Base-by-base conservation (phyloP, 495 filamentous ascomycete genomes). In the Talaromyces ruber region DNA sequence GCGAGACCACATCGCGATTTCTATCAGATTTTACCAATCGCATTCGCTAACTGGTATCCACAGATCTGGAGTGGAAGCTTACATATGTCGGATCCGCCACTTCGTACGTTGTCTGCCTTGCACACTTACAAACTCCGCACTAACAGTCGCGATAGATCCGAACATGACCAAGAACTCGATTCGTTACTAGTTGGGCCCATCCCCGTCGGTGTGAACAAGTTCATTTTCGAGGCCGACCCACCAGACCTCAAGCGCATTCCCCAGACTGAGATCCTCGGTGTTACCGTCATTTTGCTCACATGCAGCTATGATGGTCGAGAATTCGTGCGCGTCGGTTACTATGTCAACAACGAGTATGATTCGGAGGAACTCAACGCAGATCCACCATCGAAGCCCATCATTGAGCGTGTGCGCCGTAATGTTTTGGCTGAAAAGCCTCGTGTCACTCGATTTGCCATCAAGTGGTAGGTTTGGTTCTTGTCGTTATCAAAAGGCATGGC, bases 41-140 rank as follows among this genome's bases (percentile, higher is more conserved):
- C 29, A 25, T n/a, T n/a, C 22, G 18, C 14, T 26, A 24, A 47
- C 50, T 6, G 5, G 43, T 52, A 12, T 51, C 53, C n/a, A 26
- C 65, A 97, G 94, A 98, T 80, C 85, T 98, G 64, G 94, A 98
- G 79, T 98, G 94, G 93, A 98, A 98, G 75, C 81, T 98, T 67
- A 98, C 92, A 71, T 98, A 98, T 70, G 94, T 98, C 70, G 94
- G 94, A 67, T 98, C 94, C 66, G 94, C 94, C 47, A 96, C 92
- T 62, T 97, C 92, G 87, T 96, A 84, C 77, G 87, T 79, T 63
- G 32, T 47, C n/a, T 59, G 24, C 39, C 39, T 47, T 50, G 12
- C 60, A 52, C 37, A 34, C 65, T 64, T 58, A 28, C 50, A 2
- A 16, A 22, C 34, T 62, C n/a, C 57, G 50, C 43, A 54, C 61